Evolutionary conservation across 768 basidiomycete genomes (phyloP), one percentile per base, ranked within the genome.

Genomic region (Phanerodontia chrysosporium): DNA sequence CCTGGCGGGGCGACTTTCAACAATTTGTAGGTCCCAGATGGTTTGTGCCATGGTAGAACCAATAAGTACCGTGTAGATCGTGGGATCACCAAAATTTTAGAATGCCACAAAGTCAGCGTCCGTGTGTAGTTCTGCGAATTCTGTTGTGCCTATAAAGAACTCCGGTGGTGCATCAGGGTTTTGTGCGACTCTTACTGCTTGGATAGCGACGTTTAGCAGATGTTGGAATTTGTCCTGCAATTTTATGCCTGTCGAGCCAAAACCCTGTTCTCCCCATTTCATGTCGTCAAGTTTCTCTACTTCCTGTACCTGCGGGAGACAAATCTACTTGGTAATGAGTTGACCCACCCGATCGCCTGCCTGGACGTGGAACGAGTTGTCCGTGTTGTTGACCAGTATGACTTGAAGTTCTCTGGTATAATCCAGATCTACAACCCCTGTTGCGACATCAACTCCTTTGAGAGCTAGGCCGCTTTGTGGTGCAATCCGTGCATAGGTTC

Each of bases 301-400:
- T 49, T 49, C 25, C 28, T 29, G 48, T 46, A 28, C 25, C 12
- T 6, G 12, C 24, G 1, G 48, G 25, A 7, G 25, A 29, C 10
- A 21, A 18, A 45, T 53, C 35, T 30, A 1, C 22, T 61, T 56
- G 10, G 54, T 21, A 9, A 58, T 61, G 25, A 61, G 56, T 56
- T 58, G 60, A 2, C 51, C 51, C 1, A 61, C 48, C 18, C 22
- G 24, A 14, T 51, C 48, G 14, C 51, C 36, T 36, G 29, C 9
- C 7, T 52, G 39, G 49, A 61, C 56, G 22, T 51, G n/a, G n/a
- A 58, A 55, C 8, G 13, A 5, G 3, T 5, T 45, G 22, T 57
- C 27, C 4, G 22, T 51, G 36, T 46, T 61, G 51, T 61, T 61
- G 12, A 53, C 49, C n/a, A 61, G 32, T 3, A 58, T 39, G n/a